Conservation (phyloP, 2,329 filamentous ascomycete species). For the Talaromyces sp. region DNA sequence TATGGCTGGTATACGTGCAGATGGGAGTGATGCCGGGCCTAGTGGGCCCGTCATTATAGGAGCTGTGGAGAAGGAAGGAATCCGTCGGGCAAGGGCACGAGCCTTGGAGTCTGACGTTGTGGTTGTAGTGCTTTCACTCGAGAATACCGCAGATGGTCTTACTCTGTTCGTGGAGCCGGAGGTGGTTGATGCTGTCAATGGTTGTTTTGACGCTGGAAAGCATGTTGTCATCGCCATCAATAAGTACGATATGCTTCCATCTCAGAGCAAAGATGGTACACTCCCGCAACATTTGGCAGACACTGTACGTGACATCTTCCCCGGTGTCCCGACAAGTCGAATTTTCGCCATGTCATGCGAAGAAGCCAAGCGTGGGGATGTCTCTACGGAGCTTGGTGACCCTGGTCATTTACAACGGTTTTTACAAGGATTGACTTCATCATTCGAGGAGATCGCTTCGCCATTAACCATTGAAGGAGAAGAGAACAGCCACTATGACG, state of each 20-base stretch:
- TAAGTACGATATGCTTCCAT: constrained; percentile 57
- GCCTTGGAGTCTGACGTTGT: constrained; percentile 84
- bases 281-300: constrained; percentile 36
- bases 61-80: constrained; percentile 83
- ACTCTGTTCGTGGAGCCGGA: constrained; percentile 55
- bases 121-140: constrained; percentile 76
- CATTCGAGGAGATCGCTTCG: constrained; percentile 60
- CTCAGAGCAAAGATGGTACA: constrained; percentile 10
- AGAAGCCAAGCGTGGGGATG: constrained; percentile 48
- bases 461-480: constrained; percentile 38
- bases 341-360: constrained; percentile 74
- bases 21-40: constrained; percentile 12
- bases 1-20: constrained; percentile 80
- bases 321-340: constrained; percentile 46
- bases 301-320: constrained; percentile 45
- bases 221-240: constrained; percentile 63
- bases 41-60: constrained; percentile 57
- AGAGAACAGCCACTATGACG: constrained; percentile 52
- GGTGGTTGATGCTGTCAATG: constrained; percentile 56
- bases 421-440: constrained; percentile 65
- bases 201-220: constrained; percentile 53
- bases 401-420: constrained; percentile 70
- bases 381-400: constrained; percentile 40
- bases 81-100: constrained; percentile 78
- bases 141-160: constrained; percentile 46